Evolutionary conservation across 306 rosid species (phyloP), one percentile per base, ranked within the genome.

Genomic region (Chamaecrista fasciculata): DNA sequence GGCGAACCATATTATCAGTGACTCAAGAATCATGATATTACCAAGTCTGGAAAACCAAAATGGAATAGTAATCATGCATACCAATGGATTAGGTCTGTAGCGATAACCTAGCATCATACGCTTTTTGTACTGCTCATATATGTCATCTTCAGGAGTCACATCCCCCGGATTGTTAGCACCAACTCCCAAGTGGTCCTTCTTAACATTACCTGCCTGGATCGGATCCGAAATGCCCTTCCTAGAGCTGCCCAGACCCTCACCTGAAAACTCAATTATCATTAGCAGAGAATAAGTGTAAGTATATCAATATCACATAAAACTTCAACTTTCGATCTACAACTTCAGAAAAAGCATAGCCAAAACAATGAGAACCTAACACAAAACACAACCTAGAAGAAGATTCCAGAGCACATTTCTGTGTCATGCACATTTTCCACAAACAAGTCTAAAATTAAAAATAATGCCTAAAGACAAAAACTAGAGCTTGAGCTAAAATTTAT

Each of bases 21-120:
- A 50, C 74, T 63, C 5, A 47, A 46, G 62, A 50, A 71, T 63
- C 5, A 47, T 36, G 62, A 60, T 18, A 67, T 39, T 2, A 5
- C 18, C 15, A 56, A 20, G 11, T 8, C 10, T 12, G 15, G 44
- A 47, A 26, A 3, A 11, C 3, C 0, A 14, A 25, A 15, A 48
- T 9, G 15, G 29, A 67, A 40, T 39, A 12, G 44, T 15, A n/a
- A n/a, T n/a, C n/a, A 8, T 8, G 11, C 42, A 37, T 91, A 95
- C 99, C 97, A 95, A 83, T 70, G 99, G 99, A 59, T 95, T 95
- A 8, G 99, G 99, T 69, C 99, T 80, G 86, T 89, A 56, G 4
- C 96, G 96, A 81, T 95, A 95, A 31, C 99, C 99, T 3, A 95
- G 99, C 99, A 95, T 95, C 99, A 95, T 95, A 29, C 99, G 87